Conservation (phyloP, 202 grass and related monocot genomes). For the Panicum hallii region DNA sequence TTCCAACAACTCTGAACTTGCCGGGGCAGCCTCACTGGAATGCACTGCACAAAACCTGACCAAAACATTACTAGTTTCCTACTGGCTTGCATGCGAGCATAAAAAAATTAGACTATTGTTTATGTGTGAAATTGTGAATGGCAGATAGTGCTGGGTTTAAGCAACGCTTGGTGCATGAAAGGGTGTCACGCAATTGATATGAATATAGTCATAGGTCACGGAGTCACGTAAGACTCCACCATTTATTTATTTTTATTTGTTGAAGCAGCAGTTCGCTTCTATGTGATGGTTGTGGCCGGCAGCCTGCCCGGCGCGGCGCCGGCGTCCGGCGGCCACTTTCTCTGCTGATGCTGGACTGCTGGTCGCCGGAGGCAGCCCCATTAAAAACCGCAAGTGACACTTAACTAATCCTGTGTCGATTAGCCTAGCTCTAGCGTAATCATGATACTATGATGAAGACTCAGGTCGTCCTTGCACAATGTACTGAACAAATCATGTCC, state of each 20-base stretch:
- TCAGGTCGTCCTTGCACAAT: slow-evolving; percentile 10
- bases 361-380: slow-evolving; percentile 9
- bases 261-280: neutral
- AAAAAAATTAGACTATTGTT: neutral
- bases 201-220: neutral
- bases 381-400: slow-evolving; percentile 23
- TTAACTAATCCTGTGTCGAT: slow-evolving; percentile 10
- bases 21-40: neutral
- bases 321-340: slow-evolving; percentile 10
- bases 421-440: neutral
- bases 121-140: too few relatives aligned
- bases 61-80: neutral
- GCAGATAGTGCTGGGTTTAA: neutral
- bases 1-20: neutral
- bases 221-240: neutral
- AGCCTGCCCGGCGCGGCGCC: neutral
- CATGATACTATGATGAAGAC: neutral
- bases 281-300: neutral
- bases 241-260: neutral
- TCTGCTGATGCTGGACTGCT: slow-evolving; percentile 17
- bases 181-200: neutral
- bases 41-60: neutral
- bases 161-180: neutral
- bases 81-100: neutral
- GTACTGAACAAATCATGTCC: slow-evolving; percentile 12